Evolutionary conservation across 108 stramenopile species (phyloP).

Genomic region (Cyclotella sp.): DNA sequence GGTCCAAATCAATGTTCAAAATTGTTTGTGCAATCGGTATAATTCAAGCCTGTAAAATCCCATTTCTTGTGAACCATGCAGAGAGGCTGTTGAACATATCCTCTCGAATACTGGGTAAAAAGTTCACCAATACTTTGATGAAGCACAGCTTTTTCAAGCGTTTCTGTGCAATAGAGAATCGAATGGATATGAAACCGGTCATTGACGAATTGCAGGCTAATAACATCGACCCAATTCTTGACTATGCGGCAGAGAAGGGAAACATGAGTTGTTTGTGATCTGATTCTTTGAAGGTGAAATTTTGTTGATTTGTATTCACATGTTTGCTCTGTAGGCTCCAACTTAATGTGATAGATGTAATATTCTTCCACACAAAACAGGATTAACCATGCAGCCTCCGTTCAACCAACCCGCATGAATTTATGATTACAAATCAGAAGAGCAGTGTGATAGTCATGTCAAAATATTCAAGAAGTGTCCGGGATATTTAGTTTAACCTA

Average conservation of each 20-base stretch:
- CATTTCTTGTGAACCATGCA: constrained; percentile 66
- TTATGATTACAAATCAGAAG: constrained; percentile 87
- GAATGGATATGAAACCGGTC: constrained; percentile 64
- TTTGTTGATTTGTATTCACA: neutral
- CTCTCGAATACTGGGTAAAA: constrained; percentile 52
- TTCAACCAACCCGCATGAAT: constrained; percentile 65
- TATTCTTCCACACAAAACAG: neutral
- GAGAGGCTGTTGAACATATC: constrained; percentile 57
- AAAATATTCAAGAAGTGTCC: constrained; percentile 76
- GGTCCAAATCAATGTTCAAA: constrained; percentile 62
- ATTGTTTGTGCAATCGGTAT: constrained; percentile 66
- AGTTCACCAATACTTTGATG: constrained; percentile 66
- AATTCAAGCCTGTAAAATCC: constrained; percentile 69
- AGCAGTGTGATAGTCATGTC: constrained; percentile 80
- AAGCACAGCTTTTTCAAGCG: constrained; percentile 90
- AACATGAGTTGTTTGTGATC: constrained; percentile 8
- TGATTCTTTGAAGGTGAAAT: constrained; percentile 10
- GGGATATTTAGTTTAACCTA: no score
- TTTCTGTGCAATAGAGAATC: constrained; percentile 95
- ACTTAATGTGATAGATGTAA: no score
- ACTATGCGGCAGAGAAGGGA: constrained; percentile 95
- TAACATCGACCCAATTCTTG: constrained; percentile 89
- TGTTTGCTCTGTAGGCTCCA: neutral
- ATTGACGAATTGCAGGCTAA: constrained; percentile 57
- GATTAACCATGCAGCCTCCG: constrained; percentile 26